phyloP scores from a whole-genome alignment of 2,329 filamentous ascomycete genomes.

The Aspergillus ibericus region DNA sequence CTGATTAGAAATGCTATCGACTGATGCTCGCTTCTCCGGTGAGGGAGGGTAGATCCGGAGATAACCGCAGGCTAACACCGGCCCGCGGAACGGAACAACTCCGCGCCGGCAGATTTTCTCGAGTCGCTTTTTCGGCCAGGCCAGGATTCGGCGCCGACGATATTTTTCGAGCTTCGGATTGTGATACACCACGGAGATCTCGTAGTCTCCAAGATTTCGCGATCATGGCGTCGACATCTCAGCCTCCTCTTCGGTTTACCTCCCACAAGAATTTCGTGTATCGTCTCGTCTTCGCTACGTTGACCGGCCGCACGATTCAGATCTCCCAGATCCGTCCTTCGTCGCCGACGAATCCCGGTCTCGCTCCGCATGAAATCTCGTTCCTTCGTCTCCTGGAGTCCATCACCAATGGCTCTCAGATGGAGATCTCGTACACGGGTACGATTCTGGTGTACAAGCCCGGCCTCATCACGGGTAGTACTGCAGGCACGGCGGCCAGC shows the following conservation, averaged over 20 bases:
- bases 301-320: conserved; percentile 84
- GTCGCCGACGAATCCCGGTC: conserved; percentile 81
- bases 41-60: conserved; percentile 18
- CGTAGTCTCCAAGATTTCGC: conserved; percentile 12
- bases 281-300: conserved; percentile 83
- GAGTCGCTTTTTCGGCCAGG: conserved; percentile 21
- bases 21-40: conserved; percentile 6
- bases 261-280: conserved; percentile 79
- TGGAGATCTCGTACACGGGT: conserved; percentile 95
- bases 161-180: background rate
- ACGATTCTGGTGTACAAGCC: conserved; percentile 91
- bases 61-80: conserved; percentile 32
- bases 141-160: conserved; percentile 1
- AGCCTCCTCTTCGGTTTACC: conserved; percentile 68
- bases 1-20: conserved; percentile 2
- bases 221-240: conserved; percentile 44
- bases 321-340: conserved; percentile 91
- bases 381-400: conserved; percentile 92
- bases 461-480: conserved; percentile 84
- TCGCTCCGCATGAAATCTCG: conserved; percentile 89
- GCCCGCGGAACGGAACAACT: conserved; percentile 29
- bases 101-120: conserved; percentile 34
- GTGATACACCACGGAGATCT: conserved; percentile 11
- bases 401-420: conserved; percentile 89
- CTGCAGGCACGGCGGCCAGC: conserved; percentile 69